Evolutionary conservation across 2,329 filamentous ascomycete species (phyloP).

Genomic region (Cercospora brassicicola): DNA sequence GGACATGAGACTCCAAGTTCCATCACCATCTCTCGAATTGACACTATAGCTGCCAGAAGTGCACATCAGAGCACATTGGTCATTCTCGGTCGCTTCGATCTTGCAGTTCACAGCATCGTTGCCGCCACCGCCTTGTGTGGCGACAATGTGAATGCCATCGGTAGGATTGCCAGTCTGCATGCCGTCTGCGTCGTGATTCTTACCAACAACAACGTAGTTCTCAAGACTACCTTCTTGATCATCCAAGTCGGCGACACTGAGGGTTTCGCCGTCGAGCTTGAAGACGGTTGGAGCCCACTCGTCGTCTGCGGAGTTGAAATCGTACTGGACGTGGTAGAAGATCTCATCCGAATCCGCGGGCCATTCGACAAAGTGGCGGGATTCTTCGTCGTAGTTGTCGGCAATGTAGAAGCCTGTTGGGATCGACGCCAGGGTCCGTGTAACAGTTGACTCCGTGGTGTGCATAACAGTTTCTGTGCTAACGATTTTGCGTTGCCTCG

Average conservation of each 20-base stretch:
- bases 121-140: not conserved
- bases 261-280: not conserved
- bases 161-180: constrained; percentile 1
- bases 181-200: constrained; percentile 10
- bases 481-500: not conserved
- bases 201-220: constrained; percentile 7
- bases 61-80: constrained; percentile 7
- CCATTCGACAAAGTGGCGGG: constrained; percentile 6
- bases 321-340: constrained; percentile 13
- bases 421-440: not conserved
- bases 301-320: not conserved
- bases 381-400: constrained; percentile 1
- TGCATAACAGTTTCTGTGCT: not conserved
- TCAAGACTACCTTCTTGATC: not conserved
- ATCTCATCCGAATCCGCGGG: constrained; percentile 6
- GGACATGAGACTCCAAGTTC: constrained; percentile 1
- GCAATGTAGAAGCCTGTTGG: constrained; percentile 7
- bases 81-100: constrained; percentile 3
- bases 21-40: constrained; percentile 2
- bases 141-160: constrained; percentile 3
- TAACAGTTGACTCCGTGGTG: constrained; percentile 1
- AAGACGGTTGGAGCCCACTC: constrained; percentile 9
- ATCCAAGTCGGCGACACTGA: not conserved
- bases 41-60: not conserved
- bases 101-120: constrained; percentile 5